Percentiles rank a stretch among this genome's conserved stretches.
Evolutionary conservation across 1,284 basidiomycete genomes (phyloP).

Genomic region (Porogramme epimiltina): DNA sequence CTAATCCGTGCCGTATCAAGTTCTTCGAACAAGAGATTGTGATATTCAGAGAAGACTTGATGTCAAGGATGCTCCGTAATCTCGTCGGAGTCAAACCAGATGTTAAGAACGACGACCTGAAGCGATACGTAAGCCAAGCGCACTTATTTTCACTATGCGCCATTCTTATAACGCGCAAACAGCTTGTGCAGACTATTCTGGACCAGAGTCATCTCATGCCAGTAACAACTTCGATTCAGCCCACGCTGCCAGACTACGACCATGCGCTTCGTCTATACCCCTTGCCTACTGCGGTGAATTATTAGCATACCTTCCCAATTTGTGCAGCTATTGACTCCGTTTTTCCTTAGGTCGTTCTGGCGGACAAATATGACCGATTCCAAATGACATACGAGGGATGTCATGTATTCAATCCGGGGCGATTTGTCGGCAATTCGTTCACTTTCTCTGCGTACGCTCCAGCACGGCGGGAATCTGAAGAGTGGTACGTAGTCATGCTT

Average conservation of each 20-base stretch:
- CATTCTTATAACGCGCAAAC: too few species aligned
- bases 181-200: constrained; percentile 93
- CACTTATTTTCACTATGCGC: too few species aligned
- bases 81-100: constrained; percentile 84
- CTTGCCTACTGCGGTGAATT: constrained; percentile 84
- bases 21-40: constrained; percentile 98
- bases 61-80: constrained; percentile 94
- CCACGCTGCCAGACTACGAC: constrained; percentile 90
- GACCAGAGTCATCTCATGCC: constrained; percentile 93
- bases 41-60: constrained; percentile 89
- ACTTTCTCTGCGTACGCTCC: constrained; percentile 90
- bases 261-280: constrained; percentile 94
- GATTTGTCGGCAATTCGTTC: constrained; percentile 79
- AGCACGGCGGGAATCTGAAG: constrained; percentile 73
- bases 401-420: constrained; percentile 98
- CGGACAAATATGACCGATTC: constrained; percentile 96
- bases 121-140: constrained; percentile 72
- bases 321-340: constrained; percentile 7
- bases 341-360: constrained; percentile 78
- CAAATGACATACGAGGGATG: constrained; percentile 98
- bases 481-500: constrained; percentile 52
- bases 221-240: constrained; percentile 81
- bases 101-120: constrained; percentile 74
- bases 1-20: constrained; percentile 93
- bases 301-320: neutral